These are phyloP conservation scores for Puccinia hordei DNA, from an alignment of 1,284 basidiomycete genomes.

Conservation along the genomic window DNA sequence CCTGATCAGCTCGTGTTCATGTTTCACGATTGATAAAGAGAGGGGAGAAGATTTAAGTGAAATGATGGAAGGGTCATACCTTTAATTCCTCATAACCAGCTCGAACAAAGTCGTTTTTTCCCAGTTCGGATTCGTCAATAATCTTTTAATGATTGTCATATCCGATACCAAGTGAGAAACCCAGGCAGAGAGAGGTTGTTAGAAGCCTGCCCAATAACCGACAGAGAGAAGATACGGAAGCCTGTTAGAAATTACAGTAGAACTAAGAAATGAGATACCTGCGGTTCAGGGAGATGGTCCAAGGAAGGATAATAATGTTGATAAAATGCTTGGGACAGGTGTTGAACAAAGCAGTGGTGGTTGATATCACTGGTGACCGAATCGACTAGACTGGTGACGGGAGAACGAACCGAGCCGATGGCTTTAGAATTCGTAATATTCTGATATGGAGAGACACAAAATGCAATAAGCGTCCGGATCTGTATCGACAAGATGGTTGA, in stretches of 20 bases:
- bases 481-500: neutral
- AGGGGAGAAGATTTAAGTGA: slow-evolving; percentile 52
- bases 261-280: neutral
- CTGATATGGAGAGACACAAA: slow-evolving; percentile 60
- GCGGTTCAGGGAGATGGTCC: neutral
- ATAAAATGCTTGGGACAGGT: slow-evolving; percentile 73
- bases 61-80: slow-evolving; percentile 53
- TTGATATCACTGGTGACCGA: slow-evolving; percentile 65
- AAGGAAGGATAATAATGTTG: slow-evolving; percentile 64
- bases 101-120: slow-evolving; percentile 54
- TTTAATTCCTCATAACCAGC: slow-evolving; percentile 49
- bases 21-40: neutral
- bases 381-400: slow-evolving; percentile 78
- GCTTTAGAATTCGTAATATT: slow-evolving; percentile 78
- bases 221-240: neutral
- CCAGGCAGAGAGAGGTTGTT: too few relatives aligned
- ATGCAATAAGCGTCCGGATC: too few relatives aligned
- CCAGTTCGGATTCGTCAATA: slow-evolving; percentile 14
- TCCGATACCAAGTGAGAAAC: too few relatives aligned
- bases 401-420: slow-evolving; percentile 85
- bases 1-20: neutral
- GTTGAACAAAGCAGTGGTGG: slow-evolving; percentile 72
- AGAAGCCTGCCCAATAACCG: too few relatives aligned
- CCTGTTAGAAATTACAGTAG: neutral
- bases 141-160: neutral